phyloP scores from a whole-genome alignment of 306 rosid species.

The Cicer bijugum region DNA sequence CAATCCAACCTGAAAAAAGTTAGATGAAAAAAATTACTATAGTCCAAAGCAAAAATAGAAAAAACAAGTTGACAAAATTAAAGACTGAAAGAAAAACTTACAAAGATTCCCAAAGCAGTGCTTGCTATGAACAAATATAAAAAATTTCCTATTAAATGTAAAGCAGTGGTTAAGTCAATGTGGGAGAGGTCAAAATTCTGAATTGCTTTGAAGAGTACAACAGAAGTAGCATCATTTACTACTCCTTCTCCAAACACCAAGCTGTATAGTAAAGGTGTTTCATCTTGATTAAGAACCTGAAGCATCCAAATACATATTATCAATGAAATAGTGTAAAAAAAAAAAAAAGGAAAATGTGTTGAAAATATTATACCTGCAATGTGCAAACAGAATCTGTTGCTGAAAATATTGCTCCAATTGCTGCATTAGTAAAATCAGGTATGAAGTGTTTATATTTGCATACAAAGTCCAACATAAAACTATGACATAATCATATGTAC shows the following conservation, averaged over 20 bases:
- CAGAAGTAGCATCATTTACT: conserved; percentile 94
- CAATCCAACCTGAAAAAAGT: conserved; percentile 74
- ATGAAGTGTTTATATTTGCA: conserved; percentile 19
- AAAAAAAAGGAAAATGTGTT: neutral
- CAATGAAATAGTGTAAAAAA: neutral
- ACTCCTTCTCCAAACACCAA: conserved; percentile 97
- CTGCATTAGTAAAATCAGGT: conserved; percentile 57
- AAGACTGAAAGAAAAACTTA: conserved; percentile 52
- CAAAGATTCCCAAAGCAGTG: conserved; percentile 72
- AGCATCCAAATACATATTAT: conserved; percentile 4
- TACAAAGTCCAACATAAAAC: conserved; percentile 14
- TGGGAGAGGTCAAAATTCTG: conserved; percentile 89
- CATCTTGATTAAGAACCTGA: conserved; percentile 95
- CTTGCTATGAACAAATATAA: conserved; percentile 72
- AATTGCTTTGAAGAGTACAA: conserved; percentile 94
- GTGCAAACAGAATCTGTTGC: conserved; percentile 98
- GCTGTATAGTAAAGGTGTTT: conserved; percentile 81
- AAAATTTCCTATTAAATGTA: conserved; percentile 69
- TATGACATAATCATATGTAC: conserved; percentile 48
- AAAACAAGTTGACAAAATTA: neutral
- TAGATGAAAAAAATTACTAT: neutral
- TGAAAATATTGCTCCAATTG: conserved; percentile 92
- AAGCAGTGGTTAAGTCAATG: conserved; percentile 69
- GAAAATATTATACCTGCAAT: conserved; percentile 64
- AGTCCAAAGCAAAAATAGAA: conserved; percentile 15